Evolutionary conservation across 2,329 filamentous ascomycete species (phyloP), one percentile per base, ranked within the genome.

Genomic region (Furcasterigmium furcatum): DNA sequence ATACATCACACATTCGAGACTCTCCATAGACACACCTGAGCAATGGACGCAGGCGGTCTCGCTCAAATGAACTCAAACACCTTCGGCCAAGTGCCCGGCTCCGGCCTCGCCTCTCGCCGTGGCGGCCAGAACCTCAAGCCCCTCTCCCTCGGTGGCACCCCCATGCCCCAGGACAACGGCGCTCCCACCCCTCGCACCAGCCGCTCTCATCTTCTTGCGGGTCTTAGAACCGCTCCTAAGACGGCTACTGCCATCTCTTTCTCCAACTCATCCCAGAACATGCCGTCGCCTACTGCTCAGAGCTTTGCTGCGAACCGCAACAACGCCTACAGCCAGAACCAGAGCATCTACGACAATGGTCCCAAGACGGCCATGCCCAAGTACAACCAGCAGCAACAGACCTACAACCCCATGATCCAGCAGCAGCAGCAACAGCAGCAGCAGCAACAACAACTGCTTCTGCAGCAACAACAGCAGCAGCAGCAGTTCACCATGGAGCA

Each of bases 31-130:
- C 30, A 41, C n/a, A 36, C 34, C 34, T 71, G 73, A 77, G 72
- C 68, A 57, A 85, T 95, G 86, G 87, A 96, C 92, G 85, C 92
- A 82, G 92, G 92, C 81, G 90, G 91, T 94, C 89, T 96, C 77
- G 87, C 91, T 94, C 91, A 95, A 81, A 97, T 97, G 92, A 88
- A 90, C 75, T 92, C 90, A 77, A 88, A 85, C 77, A 80, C 85
- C 68, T 88, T 88, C 67, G 82, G 84, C 61, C 34, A 36, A 20
- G 82, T 89, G 72, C 87, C 91, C 44, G 76, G 82, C 51, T 82
- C 87, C 54, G 88, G 91, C 60, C 87, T 96, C 62, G 90, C 89
- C 52, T 92, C 91, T 21, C 77, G 79, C 58, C 86, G 94, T 54
- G 89, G 95, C 61, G 88, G 89, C 55, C 82, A 88, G 61, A 86